These are phyloP conservation scores for Irpex sp. DNA, from an alignment of 1,284 basidiomycete genomes.

Conservation along the genomic window DNA sequence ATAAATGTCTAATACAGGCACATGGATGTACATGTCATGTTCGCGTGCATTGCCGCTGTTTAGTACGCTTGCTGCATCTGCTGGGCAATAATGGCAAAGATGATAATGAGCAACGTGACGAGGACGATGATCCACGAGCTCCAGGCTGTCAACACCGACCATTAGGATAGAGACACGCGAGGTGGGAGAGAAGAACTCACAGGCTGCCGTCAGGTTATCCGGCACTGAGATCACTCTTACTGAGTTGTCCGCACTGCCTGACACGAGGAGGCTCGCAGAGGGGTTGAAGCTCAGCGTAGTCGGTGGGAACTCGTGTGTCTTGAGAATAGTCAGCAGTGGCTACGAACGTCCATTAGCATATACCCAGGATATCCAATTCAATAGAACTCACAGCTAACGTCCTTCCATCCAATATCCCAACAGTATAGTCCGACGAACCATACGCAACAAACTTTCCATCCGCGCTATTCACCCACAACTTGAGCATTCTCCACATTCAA, in stretches of 20 bases:
- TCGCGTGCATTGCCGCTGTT: not conserved
- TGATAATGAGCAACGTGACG: slow-evolving; percentile 29
- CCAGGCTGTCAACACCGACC: slow-evolving; percentile 22
- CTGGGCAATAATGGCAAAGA: slow-evolving; percentile 29
- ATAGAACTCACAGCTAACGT: slow-evolving; percentile 69
- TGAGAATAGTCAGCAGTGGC: slow-evolving; percentile 85
- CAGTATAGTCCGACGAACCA: slow-evolving; percentile 83
- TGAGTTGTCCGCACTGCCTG: slow-evolving; percentile 89
- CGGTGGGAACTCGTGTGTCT: slow-evolving; percentile 93
- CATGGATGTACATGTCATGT: not conserved
- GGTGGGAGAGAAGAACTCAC: slow-evolving; percentile 34
- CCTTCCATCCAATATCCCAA: slow-evolving; percentile 80
- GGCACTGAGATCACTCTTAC: slow-evolving; percentile 81
- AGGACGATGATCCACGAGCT: slow-evolving; percentile 27
- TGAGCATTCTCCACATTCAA: not conserved
- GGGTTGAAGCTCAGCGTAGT: slow-evolving; percentile 90
- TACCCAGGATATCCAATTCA: not conserved
- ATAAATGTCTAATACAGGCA: not conserved
- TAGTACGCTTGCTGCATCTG: slow-evolving; percentile 22
- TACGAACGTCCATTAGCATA: slow-evolving; percentile 26
- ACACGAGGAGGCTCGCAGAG: slow-evolving; percentile 75
- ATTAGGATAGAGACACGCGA: not conserved
- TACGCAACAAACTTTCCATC: slow-evolving; percentile 82
- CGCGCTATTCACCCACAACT: slow-evolving; percentile 38
- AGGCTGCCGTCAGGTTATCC: slow-evolving; percentile 40